Evolutionary conservation across 108 stramenopile species (phyloP), one percentile per base, ranked within the genome.

Genomic region (Mediolabrus comicus): DNA sequence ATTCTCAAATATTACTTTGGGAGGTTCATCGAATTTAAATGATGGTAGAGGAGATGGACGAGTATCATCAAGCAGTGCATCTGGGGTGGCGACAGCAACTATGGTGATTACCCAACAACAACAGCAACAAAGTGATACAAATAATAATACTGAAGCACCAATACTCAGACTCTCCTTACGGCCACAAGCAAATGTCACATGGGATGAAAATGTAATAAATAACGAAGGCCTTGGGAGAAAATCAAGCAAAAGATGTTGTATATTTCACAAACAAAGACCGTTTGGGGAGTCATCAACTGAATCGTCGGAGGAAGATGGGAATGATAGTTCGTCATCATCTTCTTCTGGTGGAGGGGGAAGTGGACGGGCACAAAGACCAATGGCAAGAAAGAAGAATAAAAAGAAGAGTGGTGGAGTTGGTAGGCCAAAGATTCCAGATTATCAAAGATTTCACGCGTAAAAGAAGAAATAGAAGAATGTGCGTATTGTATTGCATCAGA

Each of bases 221-320:
- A 98, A 98, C 65, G 97, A 98, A 71, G 94, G 95, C 2, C 57
- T 97, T 69, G 93, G 94, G 28, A 65, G 92, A 46, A 97, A 97
- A 79, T 92, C 88, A 14, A 89, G 87, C 3, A 98, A 98, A 74
- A 74, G 94, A 49, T 98, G 97, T 68, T 98, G 97, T 75, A 97
- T 98, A 52, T 98, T 92, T 74, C 96, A 97, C 82, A 98, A 98
- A 67, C 84, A 90, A 69, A 65, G 95, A 53, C 79, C 79, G 10
- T 98, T 97, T 72, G 96, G 89, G 19, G 97, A 97, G 64, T 87
- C 86, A 17, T 92, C 91, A 6, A 95, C 94, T 0, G 94, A 95
- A 62, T 89, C 89, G 16, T 83, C 82, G 0, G 88, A 87, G 53
- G 73, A 83, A 62, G 84, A 87, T 12, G 53, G 65, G 11, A 87